Base-by-base conservation (phyloP, 768 basidiomycete species). In the Auricularia cornea region DNA sequence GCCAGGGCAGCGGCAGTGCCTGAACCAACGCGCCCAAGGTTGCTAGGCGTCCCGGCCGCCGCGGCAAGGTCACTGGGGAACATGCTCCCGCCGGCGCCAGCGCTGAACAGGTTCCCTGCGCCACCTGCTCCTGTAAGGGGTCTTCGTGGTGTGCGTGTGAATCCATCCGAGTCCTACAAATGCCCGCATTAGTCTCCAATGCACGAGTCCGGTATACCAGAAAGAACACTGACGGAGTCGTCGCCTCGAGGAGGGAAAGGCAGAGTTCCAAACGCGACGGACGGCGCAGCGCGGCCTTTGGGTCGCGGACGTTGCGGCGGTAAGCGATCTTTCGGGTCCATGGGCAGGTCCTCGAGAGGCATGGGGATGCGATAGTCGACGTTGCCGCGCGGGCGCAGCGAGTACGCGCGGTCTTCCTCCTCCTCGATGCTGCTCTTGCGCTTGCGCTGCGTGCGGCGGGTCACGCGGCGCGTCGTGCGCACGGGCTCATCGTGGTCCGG, bases 361-460 rank as follows among this genome's bases (percentile, higher is more conserved):
- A 91, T 90, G 1, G 88, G 89, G 26, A 92, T 88, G 14, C 87
- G 86, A 63, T 93, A 93, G 70, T 92, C 91, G 68, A 93, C 84
- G 64, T 82, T 80, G 54, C 69, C 70, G 60, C 90, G 78, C 68
- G 85, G 83, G 23, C 91, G 78, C 40, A 93, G 77, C 0, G 84
- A 70, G 68, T 93, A 93, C 18, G 84, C 83, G 54, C 78, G 80
- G 10, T 82, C 83, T 62, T 84, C 83, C 28, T 71, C 79, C 48
- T 79, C 77, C 29, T 73, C 75, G 14, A 69, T 59, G 59, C 33
- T 57, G 8, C 6, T 28, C 28, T 29, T 31, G 54, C 54, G 54
- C 61, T 66, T 59, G 35, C 60, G 41, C 61, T 56, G 29, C 30
- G 41, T 40, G 31, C 54, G 35, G 35, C 35, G 52, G 52, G 63